phyloP scores from a whole-genome alignment of 257 asterid species.

The Knoxia roxburghii region DNA sequence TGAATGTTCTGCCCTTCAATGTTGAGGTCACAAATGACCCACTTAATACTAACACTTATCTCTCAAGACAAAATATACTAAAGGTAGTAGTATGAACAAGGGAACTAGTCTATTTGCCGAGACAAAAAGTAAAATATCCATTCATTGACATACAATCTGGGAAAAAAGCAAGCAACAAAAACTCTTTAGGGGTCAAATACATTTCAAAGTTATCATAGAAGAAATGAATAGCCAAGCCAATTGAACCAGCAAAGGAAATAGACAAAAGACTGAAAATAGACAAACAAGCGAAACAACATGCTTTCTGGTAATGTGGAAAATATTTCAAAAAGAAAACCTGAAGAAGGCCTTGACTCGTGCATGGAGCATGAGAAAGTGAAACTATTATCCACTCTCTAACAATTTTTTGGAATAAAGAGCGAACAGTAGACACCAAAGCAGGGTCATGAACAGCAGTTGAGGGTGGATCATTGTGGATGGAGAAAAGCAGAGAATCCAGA shows the following conservation, averaged over 20 bases:
- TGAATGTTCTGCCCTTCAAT: not conserved
- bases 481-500: constrained; percentile 79
- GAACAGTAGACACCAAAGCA: constrained; percentile 79
- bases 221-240: not conserved
- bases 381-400: constrained; percentile 92
- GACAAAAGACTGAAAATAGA: not conserved
- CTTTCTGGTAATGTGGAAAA: constrained; percentile 6
- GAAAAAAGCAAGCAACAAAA: not conserved
- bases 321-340: constrained; percentile 52
- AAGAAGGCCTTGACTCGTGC: constrained; percentile 99
- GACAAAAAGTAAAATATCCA: not conserved
- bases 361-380: constrained; percentile 96
- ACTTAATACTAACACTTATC: not conserved
- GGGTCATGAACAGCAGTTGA: constrained; percentile 90
- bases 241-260: not conserved
- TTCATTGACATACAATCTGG: not conserved
- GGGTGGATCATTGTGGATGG: constrained; percentile 88
- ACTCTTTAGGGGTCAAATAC: not conserved
- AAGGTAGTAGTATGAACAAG: not conserved
- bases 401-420: constrained; percentile 83
- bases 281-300: constrained; percentile 13
- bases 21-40: not conserved
- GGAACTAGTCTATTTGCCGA: not conserved
- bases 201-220: not conserved
- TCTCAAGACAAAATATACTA: not conserved